Conservation (phyloP, 106 monocot species). For the Allium sativum region DNA sequence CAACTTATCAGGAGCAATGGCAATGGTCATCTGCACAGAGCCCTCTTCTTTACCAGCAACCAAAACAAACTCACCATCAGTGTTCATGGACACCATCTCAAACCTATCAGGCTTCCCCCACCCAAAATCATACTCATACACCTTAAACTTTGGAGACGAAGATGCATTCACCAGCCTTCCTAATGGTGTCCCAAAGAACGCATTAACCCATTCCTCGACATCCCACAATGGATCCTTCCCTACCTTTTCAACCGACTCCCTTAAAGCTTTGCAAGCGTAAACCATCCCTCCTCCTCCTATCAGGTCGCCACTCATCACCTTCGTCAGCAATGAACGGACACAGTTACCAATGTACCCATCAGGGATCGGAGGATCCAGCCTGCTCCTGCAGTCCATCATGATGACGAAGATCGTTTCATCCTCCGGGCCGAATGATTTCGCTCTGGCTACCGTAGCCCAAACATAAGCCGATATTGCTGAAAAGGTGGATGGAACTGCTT, state of each 20-base stretch:
- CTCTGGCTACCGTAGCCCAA: background rate
- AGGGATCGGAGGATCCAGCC: background rate
- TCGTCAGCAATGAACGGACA: conserved; percentile 1
- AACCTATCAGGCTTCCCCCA: conserved; percentile 11
- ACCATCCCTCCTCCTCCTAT: background rate
- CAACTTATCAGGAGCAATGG: background rate
- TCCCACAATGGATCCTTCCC: background rate
- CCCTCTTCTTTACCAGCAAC: conserved; percentile 9
- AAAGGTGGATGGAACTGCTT: background rate
- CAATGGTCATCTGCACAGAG: background rate
- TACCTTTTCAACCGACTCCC: background rate
- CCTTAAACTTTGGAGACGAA: background rate
- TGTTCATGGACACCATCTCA: conserved; percentile 6
- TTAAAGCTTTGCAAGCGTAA: background rate
- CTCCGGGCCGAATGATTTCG: background rate
- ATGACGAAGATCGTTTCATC: background rate
- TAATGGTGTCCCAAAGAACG: background rate
- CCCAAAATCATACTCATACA: conserved; percentile 20
- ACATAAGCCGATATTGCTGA: background rate
- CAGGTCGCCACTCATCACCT: background rate
- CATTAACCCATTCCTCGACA: background rate
- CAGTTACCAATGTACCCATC: conserved; percentile 7
- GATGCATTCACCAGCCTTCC: background rate
- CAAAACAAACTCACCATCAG: conserved; percentile 7
- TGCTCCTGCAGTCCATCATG: background rate